Percentiles rank a stretch among this genome's conserved stretches.
Evolutionary conservation across 1,284 basidiomycete genomes (phyloP).

Genomic region (Malassezia equina): DNA sequence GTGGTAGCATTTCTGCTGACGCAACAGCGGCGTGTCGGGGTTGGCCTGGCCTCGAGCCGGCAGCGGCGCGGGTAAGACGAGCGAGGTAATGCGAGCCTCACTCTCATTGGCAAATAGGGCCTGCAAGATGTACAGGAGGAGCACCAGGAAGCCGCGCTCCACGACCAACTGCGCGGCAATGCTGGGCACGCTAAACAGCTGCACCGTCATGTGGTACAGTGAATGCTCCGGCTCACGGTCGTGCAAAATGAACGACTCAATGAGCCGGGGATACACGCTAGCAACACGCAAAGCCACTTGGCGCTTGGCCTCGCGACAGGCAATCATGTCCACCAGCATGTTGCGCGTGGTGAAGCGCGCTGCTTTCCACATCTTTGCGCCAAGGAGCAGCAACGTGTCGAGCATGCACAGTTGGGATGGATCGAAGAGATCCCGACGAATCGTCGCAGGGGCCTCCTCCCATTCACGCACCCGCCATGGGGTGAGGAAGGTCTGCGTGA

Average conservation of each 20-base stretch:
- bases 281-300: constrained; percentile 57
- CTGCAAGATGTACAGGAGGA: constrained; percentile 34
- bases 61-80: constrained; percentile 28
- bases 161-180: constrained; percentile 38
- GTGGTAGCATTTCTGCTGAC: constrained; percentile 37
- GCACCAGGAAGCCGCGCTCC: constrained; percentile 25
- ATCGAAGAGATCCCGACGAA: constrained; percentile 37
- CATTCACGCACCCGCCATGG: constrained; percentile 26
- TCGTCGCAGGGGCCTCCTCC: constrained; percentile 21
- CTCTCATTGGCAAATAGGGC: constrained; percentile 35
- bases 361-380: constrained; percentile 43
- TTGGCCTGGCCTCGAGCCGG: constrained; percentile 26
- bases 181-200: constrained; percentile 46
- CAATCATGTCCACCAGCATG: constrained; percentile 67
- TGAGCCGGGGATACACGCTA: constrained; percentile 34
- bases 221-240: constrained; percentile 47
- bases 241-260: constrained; percentile 43
- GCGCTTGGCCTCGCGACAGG: constrained; percentile 61
- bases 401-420: constrained; percentile 28
- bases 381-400: constrained; percentile 41
- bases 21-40: constrained; percentile 27
- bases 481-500: constrained; percentile 26
- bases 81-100: constrained; percentile 12
- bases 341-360: constrained; percentile 65
- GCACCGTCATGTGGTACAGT: constrained; percentile 42